Percentiles rank a stretch among this genome's conserved stretches.
Evolutionary conservation across 2,329 filamentous ascomycete species (phyloP).

Genomic region (Neocatenulostroma microsporum): DNA sequence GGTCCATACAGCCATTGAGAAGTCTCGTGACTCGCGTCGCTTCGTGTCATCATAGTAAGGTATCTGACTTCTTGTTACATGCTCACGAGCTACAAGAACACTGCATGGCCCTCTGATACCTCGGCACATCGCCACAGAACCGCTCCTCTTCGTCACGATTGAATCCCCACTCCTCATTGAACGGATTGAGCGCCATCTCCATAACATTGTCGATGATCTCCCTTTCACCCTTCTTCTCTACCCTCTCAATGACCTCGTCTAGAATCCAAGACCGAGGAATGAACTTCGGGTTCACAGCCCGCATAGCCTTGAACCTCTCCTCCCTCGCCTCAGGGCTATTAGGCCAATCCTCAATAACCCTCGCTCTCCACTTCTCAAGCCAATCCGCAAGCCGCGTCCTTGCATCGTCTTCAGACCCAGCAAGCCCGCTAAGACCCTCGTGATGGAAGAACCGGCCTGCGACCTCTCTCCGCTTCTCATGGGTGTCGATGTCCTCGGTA

Average conservation of each 20-base stretch:
- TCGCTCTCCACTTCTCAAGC: constrained; percentile 68
- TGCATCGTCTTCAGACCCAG: constrained; percentile 55
- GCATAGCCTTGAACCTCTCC: constrained; percentile 66
- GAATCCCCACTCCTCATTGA: constrained; percentile 66
- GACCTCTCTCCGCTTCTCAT: constrained; percentile 54
- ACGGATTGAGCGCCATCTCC: constrained; percentile 76
- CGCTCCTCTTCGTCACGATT: constrained; percentile 68
- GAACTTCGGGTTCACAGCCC: constrained; percentile 84
- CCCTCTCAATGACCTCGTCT: constrained; percentile 82
- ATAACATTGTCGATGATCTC: constrained; percentile 70
- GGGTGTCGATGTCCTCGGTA: constrained; percentile 55
- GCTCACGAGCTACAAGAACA: constrained; percentile 85
- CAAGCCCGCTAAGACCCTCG: constrained; percentile 56
- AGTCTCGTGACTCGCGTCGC: too few relatives aligned
- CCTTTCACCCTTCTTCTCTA: constrained; percentile 75
- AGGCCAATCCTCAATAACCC: constrained; percentile 70
- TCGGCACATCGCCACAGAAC: constrained; percentile 80
- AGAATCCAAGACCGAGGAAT: constrained; percentile 84
- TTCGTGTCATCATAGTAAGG: too few relatives aligned
- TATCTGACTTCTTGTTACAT: too few relatives aligned
- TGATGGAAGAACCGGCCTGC: constrained; percentile 72
- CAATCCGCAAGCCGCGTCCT: constrained; percentile 63
- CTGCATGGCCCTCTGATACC: constrained; percentile 70
- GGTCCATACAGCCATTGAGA: too few relatives aligned
- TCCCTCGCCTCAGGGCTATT: constrained; percentile 47